Percentiles rank a stretch among this genome's conserved stretches.
These are phyloP conservation scores for Clavispora fructus DNA, from an alignment of 805 yeast species.

Conservation along the genomic window DNA sequence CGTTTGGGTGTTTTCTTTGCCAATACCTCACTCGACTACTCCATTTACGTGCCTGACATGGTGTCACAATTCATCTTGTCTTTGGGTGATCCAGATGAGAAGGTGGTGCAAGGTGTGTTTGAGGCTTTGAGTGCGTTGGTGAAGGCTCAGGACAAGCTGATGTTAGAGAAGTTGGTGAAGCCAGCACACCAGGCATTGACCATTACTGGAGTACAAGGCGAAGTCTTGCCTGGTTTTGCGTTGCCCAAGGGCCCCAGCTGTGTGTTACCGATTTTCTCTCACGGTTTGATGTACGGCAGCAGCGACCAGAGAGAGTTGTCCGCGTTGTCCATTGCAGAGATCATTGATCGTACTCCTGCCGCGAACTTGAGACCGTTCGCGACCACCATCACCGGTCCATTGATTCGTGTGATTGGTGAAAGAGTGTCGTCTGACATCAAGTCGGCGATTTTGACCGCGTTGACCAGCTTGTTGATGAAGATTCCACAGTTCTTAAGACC, in stretches of 20 bases:
- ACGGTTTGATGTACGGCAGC: slow-evolving; percentile 92
- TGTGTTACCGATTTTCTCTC: slow-evolving; percentile 84
- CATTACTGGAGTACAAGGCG: slow-evolving; percentile 55
- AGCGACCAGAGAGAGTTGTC: slow-evolving; percentile 77
- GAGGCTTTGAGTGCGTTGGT: slow-evolving; percentile 62
- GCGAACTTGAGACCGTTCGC: slow-evolving; percentile 78
- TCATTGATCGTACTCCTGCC: slow-evolving; percentile 84
- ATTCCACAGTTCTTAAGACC: slow-evolving; percentile 92
- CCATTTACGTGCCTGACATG: slow-evolving; percentile 70
- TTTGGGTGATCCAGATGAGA: slow-evolving; percentile 63
- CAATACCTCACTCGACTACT: slow-evolving; percentile 60
- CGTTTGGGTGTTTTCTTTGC: slow-evolving; percentile 71
- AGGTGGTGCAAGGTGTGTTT: slow-evolving; percentile 61
- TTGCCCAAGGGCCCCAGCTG: slow-evolving; percentile 82
- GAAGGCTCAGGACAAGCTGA: slow-evolving; percentile 67
- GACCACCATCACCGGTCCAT: slow-evolving; percentile 92
- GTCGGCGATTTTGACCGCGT: slow-evolving; percentile 85
- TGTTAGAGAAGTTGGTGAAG: slow-evolving; percentile 68
- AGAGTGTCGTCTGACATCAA: slow-evolving; percentile 87
- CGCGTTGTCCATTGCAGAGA: slow-evolving; percentile 84
- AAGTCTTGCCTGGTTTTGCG: slow-evolving; percentile 68
- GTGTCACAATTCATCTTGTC: slow-evolving; percentile 63
- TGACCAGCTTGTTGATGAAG: slow-evolving; percentile 70
- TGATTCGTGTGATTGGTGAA: slow-evolving; percentile 97
- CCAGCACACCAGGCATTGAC: slow-evolving; percentile 76